Evolutionary conservation across 352 stramenopile species (phyloP).

Genomic region (Peronospora tabacina): DNA sequence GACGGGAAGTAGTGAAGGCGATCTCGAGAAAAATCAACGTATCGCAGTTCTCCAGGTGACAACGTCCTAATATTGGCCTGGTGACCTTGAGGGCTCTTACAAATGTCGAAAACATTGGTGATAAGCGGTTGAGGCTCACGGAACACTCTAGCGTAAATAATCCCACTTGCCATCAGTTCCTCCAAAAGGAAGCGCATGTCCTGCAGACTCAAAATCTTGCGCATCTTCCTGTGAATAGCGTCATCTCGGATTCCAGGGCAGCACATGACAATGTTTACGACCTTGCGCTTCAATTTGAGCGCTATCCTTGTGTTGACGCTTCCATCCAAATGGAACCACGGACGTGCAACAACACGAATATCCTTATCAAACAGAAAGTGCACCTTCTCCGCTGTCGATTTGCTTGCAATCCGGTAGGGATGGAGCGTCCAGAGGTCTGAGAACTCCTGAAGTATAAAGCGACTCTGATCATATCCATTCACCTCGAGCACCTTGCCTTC

Average conservation of each 20-base stretch:
- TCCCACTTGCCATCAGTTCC: slow-evolving; percentile 49
- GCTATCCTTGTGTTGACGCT: slow-evolving; percentile 44
- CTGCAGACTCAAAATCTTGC: slow-evolving; percentile 62
- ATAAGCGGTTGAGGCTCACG: slow-evolving; percentile 12
- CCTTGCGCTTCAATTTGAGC: slow-evolving; percentile 61
- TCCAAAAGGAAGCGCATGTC: slow-evolving; percentile 59
- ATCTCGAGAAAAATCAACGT: slow-evolving; percentile 41
- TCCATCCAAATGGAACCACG: slow-evolving; percentile 74
- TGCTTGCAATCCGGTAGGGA: slow-evolving; percentile 43
- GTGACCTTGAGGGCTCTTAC: slow-evolving; percentile 3
- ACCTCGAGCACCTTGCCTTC: slow-evolving; percentile 46
- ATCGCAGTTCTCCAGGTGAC: slow-evolving; percentile 38
- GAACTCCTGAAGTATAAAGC: slow-evolving; percentile 43
- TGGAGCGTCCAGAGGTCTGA: slow-evolving; percentile 53
- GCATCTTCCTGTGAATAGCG: slow-evolving; percentile 59
- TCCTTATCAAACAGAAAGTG: slow-evolving; percentile 68
- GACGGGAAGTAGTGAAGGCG: slow-evolving; percentile 67
- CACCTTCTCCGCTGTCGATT: slow-evolving; percentile 47
- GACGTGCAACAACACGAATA: slow-evolving; percentile 41
- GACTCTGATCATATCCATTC: slow-evolving; percentile 47
- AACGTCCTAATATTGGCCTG: slow-evolving; percentile 17
- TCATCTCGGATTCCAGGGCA: slow-evolving; percentile 57
- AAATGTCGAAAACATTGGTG: slow-evolving; percentile 29
- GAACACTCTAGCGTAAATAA: slow-evolving; percentile 50
- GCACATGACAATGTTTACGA: slow-evolving; percentile 77